phyloP scores from a whole-genome alignment of 768 basidiomycete genomes.

The Fomitopsis pulvina region DNA sequence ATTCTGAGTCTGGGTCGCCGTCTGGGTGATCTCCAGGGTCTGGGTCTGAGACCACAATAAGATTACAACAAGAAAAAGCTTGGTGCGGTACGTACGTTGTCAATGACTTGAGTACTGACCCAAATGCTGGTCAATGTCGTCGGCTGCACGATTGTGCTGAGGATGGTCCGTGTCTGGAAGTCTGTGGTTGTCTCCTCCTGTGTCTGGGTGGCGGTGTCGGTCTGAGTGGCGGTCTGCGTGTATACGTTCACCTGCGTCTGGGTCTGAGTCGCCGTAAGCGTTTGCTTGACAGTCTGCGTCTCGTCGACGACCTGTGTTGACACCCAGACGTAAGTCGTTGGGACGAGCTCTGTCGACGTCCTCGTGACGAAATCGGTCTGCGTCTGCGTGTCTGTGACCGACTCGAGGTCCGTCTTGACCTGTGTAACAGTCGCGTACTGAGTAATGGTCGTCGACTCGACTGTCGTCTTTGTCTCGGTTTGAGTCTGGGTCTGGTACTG shows the following conservation, averaged over 20 bases:
- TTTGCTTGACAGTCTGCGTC: constrained; percentile 45
- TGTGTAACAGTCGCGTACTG: constrained; percentile 34
- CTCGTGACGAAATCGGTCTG: constrained; percentile 8
- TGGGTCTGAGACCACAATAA: constrained; percentile 22
- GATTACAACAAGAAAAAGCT: background rate
- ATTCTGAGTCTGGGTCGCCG: constrained; percentile 42
- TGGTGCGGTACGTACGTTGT: constrained; percentile 46
- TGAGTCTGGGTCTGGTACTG: background rate
- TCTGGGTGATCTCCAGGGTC: constrained; percentile 51
- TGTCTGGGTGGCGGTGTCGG: constrained; percentile 26
- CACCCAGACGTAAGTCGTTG: constrained; percentile 60
- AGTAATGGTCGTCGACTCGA: constrained; percentile 35
- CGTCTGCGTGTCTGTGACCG: constrained; percentile 20
- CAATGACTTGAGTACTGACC: constrained; percentile 49
- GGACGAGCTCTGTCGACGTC: constrained; percentile 40
- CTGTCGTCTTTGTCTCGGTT: constrained; percentile 33
- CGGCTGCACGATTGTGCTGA: constrained; percentile 47
- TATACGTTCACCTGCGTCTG: constrained; percentile 49
- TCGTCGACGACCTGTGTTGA: constrained; percentile 60
- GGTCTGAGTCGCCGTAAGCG: constrained; percentile 58
- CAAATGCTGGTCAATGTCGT: constrained; percentile 51
- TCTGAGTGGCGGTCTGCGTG: constrained; percentile 35
- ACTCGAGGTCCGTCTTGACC: constrained; percentile 31
- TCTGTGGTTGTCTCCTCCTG: constrained; percentile 46
- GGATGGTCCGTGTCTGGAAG: constrained; percentile 47